Evolutionary conservation across 2,329 filamentous ascomycete species (phyloP), one percentile per base, ranked within the genome.

Genomic region (Fusarium oxysporum): DNA sequence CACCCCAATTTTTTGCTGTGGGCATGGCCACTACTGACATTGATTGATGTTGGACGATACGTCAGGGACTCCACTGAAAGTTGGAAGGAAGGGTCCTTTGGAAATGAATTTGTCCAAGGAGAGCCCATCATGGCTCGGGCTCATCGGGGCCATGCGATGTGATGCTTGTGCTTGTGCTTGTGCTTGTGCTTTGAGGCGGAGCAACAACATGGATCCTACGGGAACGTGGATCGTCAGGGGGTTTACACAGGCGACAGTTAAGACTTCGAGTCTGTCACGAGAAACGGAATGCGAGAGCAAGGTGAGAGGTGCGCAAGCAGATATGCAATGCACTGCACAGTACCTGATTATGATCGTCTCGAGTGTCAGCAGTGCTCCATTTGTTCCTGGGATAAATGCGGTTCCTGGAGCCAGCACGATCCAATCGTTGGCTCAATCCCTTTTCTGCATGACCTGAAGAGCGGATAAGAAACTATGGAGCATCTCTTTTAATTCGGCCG

Each of bases 41-140:
- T 43, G 38, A 59, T 17, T 40, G 41, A 55, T 55, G 19, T 56
- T 51, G 40, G 37, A 50, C 70, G 57, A 68, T 70, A 66, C 70
- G 70, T 71, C 66, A 67, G 54, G 35, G 35, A 67, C 66, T 68
- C 70, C 70, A 73, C 70, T 21, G 10, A 38, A 62, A 32, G 53
- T 40, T 47, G 66, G 48, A 62, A 47, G 32, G 43, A 58, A 62
- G 48, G 70, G 37, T 35, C 47, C 43, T 60, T 70, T 54, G 48
- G 56, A 73, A 73, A 71, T 73, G 66, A 64, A 71, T 60, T 53
- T 72, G 47, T 30, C 53, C 45, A 67, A 32, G 66, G 38, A 51
- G 61, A 70, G 40, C n/a, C 30, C 65, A 56, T 72, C 51, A 48
- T 43, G 43, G 32, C 25, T 41, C 37, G 65, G 65, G 41, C 41